These are phyloP conservation scores for Galerina marginata DNA, from an alignment of 768 basidiomycete species.

Conservation along the genomic window DNA sequence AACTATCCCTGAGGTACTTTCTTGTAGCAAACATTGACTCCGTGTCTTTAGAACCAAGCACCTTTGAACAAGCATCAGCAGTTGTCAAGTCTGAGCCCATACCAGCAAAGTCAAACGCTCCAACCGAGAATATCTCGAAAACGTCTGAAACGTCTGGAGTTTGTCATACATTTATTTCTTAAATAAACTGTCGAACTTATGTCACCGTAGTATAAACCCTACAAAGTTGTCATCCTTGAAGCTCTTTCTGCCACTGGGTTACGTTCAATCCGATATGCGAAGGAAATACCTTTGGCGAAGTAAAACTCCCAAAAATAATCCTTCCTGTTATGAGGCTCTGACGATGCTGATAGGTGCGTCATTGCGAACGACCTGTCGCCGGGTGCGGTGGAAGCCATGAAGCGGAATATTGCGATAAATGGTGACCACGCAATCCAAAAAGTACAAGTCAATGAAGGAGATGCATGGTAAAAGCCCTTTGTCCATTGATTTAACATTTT, in stretches of 20 bases:
- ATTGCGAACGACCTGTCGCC: slow-evolving; percentile 94
- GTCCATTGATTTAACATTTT: not conserved
- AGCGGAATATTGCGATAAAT: slow-evolving; percentile 84
- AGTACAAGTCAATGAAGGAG: slow-evolving; percentile 88
- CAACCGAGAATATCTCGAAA: not conserved
- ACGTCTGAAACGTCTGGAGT: not conserved
- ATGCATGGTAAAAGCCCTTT: slow-evolving; percentile 76
- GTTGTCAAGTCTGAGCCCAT: not conserved
- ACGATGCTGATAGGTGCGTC: slow-evolving; percentile 64
- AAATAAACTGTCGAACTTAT: not conserved
- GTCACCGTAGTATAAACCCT: slow-evolving; percentile 52
- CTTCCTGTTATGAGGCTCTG: not conserved
- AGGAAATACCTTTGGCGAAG: slow-evolving; percentile 93
- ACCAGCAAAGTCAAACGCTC: not conserved
- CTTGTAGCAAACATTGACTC: not conserved
- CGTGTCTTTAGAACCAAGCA: not conserved
- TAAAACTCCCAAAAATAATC: slow-evolving; percentile 38
- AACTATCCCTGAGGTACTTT: not conserved
- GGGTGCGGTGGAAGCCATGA: slow-evolving; percentile 84
- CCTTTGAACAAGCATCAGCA: not conserved
- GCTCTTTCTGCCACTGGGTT: slow-evolving; percentile 96
- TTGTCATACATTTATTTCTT: not conserved
- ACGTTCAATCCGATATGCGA: slow-evolving; percentile 95
- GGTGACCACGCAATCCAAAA: slow-evolving; percentile 59
- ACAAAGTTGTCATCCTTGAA: slow-evolving; percentile 84